phyloP scores from a whole-genome alignment of 2,329 filamentous ascomycete species.

The Fusarium aywerte region DNA sequence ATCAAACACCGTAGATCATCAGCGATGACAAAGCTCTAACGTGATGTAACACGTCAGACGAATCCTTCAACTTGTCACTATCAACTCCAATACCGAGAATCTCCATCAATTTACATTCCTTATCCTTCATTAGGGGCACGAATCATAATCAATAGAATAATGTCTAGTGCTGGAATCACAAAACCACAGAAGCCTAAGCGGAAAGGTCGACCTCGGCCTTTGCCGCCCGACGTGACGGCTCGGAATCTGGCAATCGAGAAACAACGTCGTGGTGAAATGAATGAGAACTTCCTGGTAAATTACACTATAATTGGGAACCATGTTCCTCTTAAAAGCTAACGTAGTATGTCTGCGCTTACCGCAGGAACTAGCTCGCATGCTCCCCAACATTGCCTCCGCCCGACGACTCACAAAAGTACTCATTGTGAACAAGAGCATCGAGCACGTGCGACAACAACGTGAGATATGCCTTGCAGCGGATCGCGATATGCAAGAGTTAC shows the following conservation, averaged over 20 bases:
- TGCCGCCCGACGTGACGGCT: slow-evolving; percentile 19
- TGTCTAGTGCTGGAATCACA: not conserved
- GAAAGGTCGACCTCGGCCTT: slow-evolving; percentile 13
- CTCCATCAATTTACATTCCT: not conserved
- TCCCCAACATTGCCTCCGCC: slow-evolving; percentile 3
- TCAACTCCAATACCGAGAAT: not conserved
- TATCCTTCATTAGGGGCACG: accelerated
- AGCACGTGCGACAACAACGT: slow-evolving; percentile 15
- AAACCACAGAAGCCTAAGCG: slow-evolving; percentile 2
- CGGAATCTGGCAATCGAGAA: slow-evolving; percentile 26
- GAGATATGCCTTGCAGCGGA: not conserved
- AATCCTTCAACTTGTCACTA: not conserved
- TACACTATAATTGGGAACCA: too few species aligned
- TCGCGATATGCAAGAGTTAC: not conserved
- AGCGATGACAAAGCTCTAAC: slow-evolving; percentile 1
- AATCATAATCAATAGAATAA: not conserved
- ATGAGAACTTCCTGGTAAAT: slow-evolving; percentile 22
- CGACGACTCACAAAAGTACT: slow-evolving; percentile 24
- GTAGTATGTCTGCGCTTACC: not conserved
- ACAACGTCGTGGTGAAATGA: slow-evolving; percentile 15
- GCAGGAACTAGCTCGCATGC: slow-evolving; percentile 18
- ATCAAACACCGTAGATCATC: not conserved
- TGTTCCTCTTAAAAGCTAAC: not conserved
- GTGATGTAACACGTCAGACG: slow-evolving; percentile 17
- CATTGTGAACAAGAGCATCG: slow-evolving; percentile 20